Conservation (phyloP, 139 green algal genomes). For the Volvox reticuliferus region DNA sequence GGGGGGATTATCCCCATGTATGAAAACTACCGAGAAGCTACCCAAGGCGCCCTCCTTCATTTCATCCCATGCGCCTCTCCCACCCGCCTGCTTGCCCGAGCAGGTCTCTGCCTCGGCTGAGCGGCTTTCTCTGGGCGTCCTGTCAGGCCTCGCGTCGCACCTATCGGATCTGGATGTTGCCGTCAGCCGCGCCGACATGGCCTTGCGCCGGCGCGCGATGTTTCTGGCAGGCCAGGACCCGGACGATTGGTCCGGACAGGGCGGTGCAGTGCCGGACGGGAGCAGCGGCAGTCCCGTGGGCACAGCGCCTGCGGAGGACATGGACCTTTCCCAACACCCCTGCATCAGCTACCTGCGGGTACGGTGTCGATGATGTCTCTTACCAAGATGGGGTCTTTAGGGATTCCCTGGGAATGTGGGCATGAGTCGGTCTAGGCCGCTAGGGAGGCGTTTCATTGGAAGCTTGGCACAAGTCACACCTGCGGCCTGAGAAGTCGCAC, state of each 20-base stretch:
- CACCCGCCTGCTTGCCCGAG: too few species aligned
- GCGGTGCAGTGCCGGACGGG: too few species aligned
- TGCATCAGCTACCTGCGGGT: constrained; percentile 29
- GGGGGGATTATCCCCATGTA: too few species aligned
- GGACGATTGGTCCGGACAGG: not conserved
- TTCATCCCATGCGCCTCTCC: too few species aligned
- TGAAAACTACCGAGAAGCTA: too few species aligned
- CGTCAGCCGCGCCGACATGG: not conserved
- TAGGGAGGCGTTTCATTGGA: too few species aligned
- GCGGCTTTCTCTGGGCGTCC: not conserved
- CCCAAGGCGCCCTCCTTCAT: too few species aligned
- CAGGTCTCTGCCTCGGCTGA: not conserved
- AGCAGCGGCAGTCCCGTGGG: not conserved
- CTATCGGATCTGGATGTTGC: constrained; percentile 8
- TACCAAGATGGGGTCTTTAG: too few species aligned
- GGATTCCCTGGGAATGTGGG: too few species aligned
- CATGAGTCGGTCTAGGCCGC: too few species aligned
- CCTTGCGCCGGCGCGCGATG: constrained; percentile 22
- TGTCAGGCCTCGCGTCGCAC: not conserved
- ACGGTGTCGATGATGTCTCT: not conserved
- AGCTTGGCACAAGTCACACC: too few species aligned
- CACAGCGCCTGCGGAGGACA: not conserved
- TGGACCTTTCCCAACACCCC: constrained; percentile 6
- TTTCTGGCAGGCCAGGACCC: constrained; percentile 6
- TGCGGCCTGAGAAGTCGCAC: too few species aligned